These are phyloP conservation scores for Russula ochroleuca DNA, from an alignment of 768 basidiomycete species.

Conservation along the genomic window DNA sequence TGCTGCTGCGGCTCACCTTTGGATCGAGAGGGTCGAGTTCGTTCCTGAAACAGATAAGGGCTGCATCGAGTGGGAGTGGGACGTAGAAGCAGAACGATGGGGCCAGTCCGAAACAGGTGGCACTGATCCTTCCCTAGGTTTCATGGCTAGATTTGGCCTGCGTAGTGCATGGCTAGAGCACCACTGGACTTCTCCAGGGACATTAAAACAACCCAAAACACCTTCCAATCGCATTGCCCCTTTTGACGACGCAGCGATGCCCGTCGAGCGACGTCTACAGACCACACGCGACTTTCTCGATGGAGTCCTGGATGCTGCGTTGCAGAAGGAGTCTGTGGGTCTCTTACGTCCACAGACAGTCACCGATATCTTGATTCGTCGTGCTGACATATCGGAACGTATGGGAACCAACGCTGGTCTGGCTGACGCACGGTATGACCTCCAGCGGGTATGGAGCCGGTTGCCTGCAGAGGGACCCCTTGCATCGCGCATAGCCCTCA, in stretches of 20 bases:
- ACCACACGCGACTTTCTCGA: conserved; percentile 52
- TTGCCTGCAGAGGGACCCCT: conserved; percentile 40
- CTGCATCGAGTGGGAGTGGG: conserved; percentile 61
- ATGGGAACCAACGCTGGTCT: conserved; percentile 50
- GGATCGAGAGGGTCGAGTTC: conserved; percentile 56
- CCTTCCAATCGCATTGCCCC: conserved; percentile 6
- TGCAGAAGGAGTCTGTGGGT: conserved; percentile 38
- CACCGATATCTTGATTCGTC: conserved; percentile 50
- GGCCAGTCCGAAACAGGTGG: conserved; percentile 49
- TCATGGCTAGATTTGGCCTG: conserved; percentile 54
- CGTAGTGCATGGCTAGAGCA: conserved; percentile 71
- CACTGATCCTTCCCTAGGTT: conserved; percentile 68
- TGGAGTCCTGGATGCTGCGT: conserved; percentile 45
- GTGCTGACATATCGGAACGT: conserved; percentile 55
- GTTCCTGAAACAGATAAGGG: conserved; percentile 50
- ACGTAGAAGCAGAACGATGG: conserved; percentile 59
- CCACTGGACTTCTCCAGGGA: conserved; percentile 45
- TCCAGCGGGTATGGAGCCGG: conserved; percentile 54
- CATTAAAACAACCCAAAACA: conserved; percentile 13
- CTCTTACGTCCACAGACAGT: conserved; percentile 49
- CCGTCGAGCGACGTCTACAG: conserved; percentile 51
- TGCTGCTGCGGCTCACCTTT: conserved; percentile 58
- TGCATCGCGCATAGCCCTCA: conserved; percentile 55
- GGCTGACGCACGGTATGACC: conserved; percentile 51
- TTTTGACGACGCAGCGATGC: conserved; percentile 1